Evolutionary conservation across 768 basidiomycete species (phyloP).

Genomic region (Megacollybia marginata): DNA sequence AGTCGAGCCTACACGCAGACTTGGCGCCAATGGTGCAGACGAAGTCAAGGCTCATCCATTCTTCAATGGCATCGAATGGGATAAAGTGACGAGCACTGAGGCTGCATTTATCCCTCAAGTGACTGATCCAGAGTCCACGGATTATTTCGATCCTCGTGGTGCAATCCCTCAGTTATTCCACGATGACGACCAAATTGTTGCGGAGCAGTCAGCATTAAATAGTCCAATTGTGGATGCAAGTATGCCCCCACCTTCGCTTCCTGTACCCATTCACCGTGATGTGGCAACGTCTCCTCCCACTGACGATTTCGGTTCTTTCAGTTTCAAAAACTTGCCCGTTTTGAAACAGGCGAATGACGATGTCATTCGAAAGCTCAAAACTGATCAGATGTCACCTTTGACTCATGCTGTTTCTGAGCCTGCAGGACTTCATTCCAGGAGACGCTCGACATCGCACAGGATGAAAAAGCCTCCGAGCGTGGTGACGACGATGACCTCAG

Average conservation of each 20-base stretch:
- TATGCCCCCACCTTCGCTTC: conserved; percentile 34
- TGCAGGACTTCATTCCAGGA: conserved; percentile 47
- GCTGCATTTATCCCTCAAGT: conserved; percentile 95
- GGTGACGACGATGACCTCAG: conserved; percentile 59
- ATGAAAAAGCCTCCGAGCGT: conserved; percentile 79
- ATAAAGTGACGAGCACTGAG: conserved; percentile 78
- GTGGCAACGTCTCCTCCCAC: conserved; percentile 46
- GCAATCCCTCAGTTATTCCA: conserved; percentile 88
- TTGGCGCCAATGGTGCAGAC: conserved; percentile 82
- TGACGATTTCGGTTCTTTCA: conserved; percentile 96
- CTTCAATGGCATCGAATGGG: conserved; percentile 90
- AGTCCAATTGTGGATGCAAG: conserved; percentile 34
- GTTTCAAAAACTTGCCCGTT: conserved; percentile 94
- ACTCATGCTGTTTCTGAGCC: conserved; percentile 68
- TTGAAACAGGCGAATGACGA: conserved; percentile 99
- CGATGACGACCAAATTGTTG: conserved; percentile 68
- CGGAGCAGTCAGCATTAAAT: conserved; percentile 42
- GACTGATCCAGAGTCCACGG: conserved; percentile 96
- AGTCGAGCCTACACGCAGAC: conserved; percentile 67
- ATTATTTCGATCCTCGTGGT: conserved; percentile 97
- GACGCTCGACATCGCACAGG: conserved; percentile 75
- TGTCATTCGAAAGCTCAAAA: conserved; percentile 90
- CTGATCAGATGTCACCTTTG: conserved; percentile 79
- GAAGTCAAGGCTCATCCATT: conserved; percentile 93
- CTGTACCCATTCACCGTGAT: conserved; percentile 34